These are phyloP conservation scores for Euphrasia confusa DNA, from an alignment of 257 asterid genomes.

Conservation along the genomic window DNA sequence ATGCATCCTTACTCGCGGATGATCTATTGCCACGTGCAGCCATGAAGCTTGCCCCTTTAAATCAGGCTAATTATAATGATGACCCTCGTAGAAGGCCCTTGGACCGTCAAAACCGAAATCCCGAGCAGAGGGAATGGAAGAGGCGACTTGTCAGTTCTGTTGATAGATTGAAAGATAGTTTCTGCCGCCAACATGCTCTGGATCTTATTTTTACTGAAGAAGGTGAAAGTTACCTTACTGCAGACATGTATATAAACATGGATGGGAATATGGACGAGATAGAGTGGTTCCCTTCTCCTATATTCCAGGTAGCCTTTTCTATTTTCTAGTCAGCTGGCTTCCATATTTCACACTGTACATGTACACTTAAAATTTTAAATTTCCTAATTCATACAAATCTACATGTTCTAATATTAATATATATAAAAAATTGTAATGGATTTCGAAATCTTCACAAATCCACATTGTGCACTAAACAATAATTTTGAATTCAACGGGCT, in stretches of 20 bases:
- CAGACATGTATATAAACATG: slow-evolving; percentile 83
- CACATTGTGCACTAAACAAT: not conserved
- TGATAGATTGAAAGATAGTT: slow-evolving; percentile 91
- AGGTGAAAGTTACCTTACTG: slow-evolving; percentile 84
- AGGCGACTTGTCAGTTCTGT: slow-evolving; percentile 71
- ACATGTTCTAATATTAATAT: not conserved
- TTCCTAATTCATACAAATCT: not conserved
- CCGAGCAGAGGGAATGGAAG: slow-evolving; percentile 99
- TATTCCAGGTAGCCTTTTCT: slow-evolving; percentile 74
- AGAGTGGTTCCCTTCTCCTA: slow-evolving; percentile 90
- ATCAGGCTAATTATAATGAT: slow-evolving; percentile 52
- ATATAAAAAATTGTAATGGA: not conserved
- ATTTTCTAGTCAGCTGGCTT: slow-evolving; percentile 21
- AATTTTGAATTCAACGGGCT: not conserved
- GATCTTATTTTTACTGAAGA: slow-evolving; percentile 97
- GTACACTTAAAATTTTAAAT: not conserved
- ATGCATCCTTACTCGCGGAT: slow-evolving; percentile 90
- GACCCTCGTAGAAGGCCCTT: slow-evolving; percentile 74
- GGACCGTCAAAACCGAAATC: slow-evolving; percentile 89
- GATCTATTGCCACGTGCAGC: slow-evolving; percentile 97
- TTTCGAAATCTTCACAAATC: not conserved
- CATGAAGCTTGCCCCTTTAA: slow-evolving; percentile 71
- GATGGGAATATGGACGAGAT: slow-evolving; percentile 68
- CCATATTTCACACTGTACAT: not conserved
- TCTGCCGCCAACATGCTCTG: slow-evolving; percentile 91